These are phyloP conservation scores for Acacia pycnantha DNA, from an alignment of 331 rosid species.

Conservation along the genomic window DNA sequence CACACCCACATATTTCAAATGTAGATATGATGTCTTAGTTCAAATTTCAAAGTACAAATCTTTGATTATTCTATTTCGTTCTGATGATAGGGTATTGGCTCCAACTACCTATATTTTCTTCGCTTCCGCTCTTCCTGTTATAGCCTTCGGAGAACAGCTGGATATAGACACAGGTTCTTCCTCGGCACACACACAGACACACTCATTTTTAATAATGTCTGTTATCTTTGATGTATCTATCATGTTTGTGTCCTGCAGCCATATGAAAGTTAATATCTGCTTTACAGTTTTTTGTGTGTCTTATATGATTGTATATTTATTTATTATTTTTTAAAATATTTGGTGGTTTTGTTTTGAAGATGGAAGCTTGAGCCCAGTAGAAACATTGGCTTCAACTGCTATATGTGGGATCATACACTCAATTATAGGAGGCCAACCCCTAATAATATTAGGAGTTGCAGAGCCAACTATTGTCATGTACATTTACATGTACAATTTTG, in stretches of 20 bases:
- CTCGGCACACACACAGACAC: background rate
- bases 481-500: conserved; percentile 67
- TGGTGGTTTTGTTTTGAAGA: conserved; percentile 34
- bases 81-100: conserved; percentile 64
- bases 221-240: background rate
- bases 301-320: background rate
- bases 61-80: background rate
- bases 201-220: no score
- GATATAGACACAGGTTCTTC: conserved; percentile 73
- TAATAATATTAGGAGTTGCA: conserved; percentile 73
- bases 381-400: conserved; percentile 75
- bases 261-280: background rate
- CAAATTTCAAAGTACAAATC: background rate
- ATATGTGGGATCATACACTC: conserved; percentile 90
- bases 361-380: conserved; percentile 82
- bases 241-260: background rate
- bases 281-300: background rate
- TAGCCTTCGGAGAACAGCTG: conserved; percentile 79
- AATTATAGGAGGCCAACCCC: conserved; percentile 87
- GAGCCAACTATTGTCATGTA: conserved; percentile 89
- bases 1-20: background rate
- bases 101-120: conserved; percentile 83
- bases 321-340: background rate
- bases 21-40: background rate
- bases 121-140: conserved; percentile 89